These are phyloP conservation scores for Candida peoriensis DNA, from an alignment of 805 yeast genomes.

Conservation along the genomic window DNA sequence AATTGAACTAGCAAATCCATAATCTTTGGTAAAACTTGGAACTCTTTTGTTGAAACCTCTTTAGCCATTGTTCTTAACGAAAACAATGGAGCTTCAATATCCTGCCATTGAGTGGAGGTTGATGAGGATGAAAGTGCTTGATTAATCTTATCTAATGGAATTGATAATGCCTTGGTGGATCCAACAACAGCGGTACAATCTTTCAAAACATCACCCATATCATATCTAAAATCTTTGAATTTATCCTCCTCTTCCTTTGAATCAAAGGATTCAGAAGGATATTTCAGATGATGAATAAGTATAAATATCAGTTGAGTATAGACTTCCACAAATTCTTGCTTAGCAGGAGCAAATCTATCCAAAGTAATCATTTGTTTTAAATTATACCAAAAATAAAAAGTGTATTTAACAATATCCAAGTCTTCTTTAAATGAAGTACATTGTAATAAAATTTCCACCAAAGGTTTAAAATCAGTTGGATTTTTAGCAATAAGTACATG, in stretches of 20 bases:
- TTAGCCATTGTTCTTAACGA: conserved; percentile 92
- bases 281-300: conserved; percentile 64
- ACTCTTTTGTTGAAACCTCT: conserved; percentile 68
- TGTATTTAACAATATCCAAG: conserved; percentile 81
- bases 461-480: conserved; percentile 63
- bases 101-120: conserved; percentile 83
- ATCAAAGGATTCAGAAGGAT: conserved; percentile 63
- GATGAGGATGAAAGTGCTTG: conserved; percentile 26
- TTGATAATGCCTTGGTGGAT: conserved; percentile 56
- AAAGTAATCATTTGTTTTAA: conserved; percentile 63
- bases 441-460: conserved; percentile 68
- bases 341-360: conserved; percentile 51
- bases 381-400: conserved; percentile 89
- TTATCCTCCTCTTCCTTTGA: conserved; percentile 86
- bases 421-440: conserved; percentile 74
- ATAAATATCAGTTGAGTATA: conserved; percentile 55
- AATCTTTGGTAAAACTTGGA: conserved; percentile 65
- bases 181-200: conserved; percentile 94
- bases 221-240: conserved; percentile 90
- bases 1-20: conserved; percentile 62
- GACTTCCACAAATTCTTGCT: conserved; percentile 44
- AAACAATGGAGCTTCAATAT: conserved; percentile 84
- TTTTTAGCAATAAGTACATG: conserved; percentile 73
- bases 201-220: conserved; percentile 96
- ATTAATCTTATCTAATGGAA: conserved; percentile 64